These are phyloP conservation scores for Heterobasidion annosum DNA, from an alignment of 1,284 basidiomycete species.

Conservation along the genomic window DNA sequence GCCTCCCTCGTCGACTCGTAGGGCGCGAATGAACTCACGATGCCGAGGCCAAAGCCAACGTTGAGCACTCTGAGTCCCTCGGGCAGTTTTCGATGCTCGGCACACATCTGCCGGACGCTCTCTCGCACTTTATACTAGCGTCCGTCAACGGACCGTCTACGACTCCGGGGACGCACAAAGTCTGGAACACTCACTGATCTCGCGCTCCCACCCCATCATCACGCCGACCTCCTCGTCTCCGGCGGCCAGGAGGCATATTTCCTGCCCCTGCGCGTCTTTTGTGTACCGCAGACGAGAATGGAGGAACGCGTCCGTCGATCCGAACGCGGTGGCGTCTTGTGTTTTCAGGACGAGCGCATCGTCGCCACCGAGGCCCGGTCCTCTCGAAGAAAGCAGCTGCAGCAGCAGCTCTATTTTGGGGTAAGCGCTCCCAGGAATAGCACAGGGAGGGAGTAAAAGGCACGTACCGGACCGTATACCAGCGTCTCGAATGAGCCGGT, in stretches of 20 bases:
- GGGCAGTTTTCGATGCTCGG: constrained; percentile 35
- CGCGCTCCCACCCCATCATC: constrained; percentile 95
- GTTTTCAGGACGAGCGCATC: constrained; percentile 40
- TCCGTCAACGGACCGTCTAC: constrained; percentile 12
- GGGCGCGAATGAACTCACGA: constrained; percentile 44
- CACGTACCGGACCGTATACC: constrained; percentile 74
- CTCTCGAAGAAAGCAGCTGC: constrained; percentile 33
- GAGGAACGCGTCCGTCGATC: constrained; percentile 73
- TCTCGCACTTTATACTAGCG: constrained; percentile 44
- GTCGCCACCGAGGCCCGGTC: background rate
- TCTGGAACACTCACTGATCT: constrained; percentile 49
- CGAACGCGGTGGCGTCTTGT: constrained; percentile 60
- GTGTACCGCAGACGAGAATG: constrained; percentile 64
- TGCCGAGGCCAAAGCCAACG: constrained; percentile 91
- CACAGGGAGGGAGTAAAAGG: constrained; percentile 1
- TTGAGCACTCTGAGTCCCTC: constrained; percentile 72
- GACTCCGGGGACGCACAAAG: background rate
- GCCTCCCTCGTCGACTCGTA: background rate
- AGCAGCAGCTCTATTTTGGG: constrained; percentile 51
- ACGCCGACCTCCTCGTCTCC: constrained; percentile 73
- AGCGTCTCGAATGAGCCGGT: constrained; percentile 74
- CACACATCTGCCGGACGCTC: constrained; percentile 58
- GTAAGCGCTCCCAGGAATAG: constrained; percentile 1
- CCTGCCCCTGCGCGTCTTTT: constrained; percentile 68
- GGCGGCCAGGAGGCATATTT: constrained; percentile 69